phyloP scores from a whole-genome alignment of 345 rosid species.

The rapeseed (Brassica napus) region Da-Ae NC_063446.1:19163501-19164000 shows the following conservation, averaged over 20 bases:
- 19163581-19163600: background rate
- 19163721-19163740: background rate
- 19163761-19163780: conserved; percentile 7
- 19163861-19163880: conserved; percentile 97
- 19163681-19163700: background rate
- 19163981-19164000: conserved; percentile 64
- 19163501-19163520: background rate
- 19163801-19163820: conserved; percentile 52
- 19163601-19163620: background rate
- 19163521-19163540: background rate
- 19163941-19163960: conserved; percentile 96
- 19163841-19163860: conserved; percentile 97
- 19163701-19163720: background rate
- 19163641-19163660: background rate
- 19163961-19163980: conserved; percentile 94
- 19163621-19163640: background rate
- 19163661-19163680: background rate
- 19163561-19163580: background rate
- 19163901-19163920: conserved; percentile 93
- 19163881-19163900: conserved; percentile 99
- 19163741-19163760: conserved; percentile 22
- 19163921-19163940: conserved; percentile 89
- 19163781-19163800: background rate
- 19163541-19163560: background rate
- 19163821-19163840: conserved; percentile 98